Conservation (phyloP, 352 stramenopile genomes). For the Phytophthora sojae region DNA sequence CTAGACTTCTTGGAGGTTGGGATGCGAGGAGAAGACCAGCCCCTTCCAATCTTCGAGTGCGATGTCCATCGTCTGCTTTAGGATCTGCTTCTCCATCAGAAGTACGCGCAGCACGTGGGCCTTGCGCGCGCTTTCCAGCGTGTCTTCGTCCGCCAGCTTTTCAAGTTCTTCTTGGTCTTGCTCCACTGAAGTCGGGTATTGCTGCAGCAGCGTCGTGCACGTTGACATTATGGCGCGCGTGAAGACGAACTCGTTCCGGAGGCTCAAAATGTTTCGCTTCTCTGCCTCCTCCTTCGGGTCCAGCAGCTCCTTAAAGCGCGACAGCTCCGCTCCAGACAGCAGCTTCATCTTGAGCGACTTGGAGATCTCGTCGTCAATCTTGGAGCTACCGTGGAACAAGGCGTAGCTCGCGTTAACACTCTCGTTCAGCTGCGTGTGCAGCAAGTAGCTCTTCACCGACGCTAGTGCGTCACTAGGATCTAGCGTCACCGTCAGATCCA, state of each 20-base stretch:
- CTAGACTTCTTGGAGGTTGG: conserved; percentile 50
- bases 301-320: conserved; percentile 40
- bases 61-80: conserved; percentile 58
- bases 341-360: conserved; percentile 62
- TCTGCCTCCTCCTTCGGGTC: conserved; percentile 16
- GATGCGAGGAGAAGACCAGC: conserved; percentile 53
- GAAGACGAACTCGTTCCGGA: conserved; percentile 61
- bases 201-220: conserved; percentile 45
- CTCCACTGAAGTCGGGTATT: conserved; percentile 49
- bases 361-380: conserved; percentile 24
- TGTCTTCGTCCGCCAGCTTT: conserved; percentile 10
- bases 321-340: conserved; percentile 40
- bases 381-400: conserved; percentile 30
- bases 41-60: conserved; percentile 54
- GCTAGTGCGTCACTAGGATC: conserved; percentile 46
- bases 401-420: conserved; percentile 54
- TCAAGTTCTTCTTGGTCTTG: conserved; percentile 33
- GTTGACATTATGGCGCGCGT: conserved; percentile 52
- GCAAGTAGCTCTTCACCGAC: conserved; percentile 49
- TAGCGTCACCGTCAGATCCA: conserved; percentile 57
- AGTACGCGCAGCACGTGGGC: conserved; percentile 54
- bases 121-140: conserved; percentile 20
- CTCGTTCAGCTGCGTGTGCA: conserved; percentile 45
- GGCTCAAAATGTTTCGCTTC: conserved; percentile 41
- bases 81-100: conserved; percentile 67